Evolutionary conservation across 331 rosid species (phyloP).

Genomic region (Acacia pycnantha): DNA sequence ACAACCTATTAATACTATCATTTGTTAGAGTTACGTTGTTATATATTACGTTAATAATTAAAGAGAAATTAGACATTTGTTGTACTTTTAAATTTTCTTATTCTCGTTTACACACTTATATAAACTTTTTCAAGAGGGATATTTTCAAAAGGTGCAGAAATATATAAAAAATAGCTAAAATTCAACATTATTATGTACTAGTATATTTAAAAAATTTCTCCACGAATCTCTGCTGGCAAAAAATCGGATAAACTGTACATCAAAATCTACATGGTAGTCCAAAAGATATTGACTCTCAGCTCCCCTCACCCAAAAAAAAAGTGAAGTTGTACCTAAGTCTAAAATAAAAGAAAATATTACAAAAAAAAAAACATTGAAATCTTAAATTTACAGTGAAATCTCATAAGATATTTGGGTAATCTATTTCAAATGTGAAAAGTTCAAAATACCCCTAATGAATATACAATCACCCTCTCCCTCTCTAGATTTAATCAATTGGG

Average conservation of each 20-base stretch:
- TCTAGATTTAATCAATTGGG: no score
- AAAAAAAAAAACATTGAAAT: no score
- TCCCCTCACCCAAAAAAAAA: not conserved
- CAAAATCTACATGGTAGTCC: not conserved
- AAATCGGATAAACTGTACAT: not conserved
- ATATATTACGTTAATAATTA: no score
- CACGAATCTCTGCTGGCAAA: not conserved
- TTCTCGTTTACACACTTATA: not conserved
- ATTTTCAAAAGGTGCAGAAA: not conserved
- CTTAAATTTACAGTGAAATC: no score
- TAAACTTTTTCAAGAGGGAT: not conserved
- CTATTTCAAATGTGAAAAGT: no score
- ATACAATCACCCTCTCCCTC: no score
- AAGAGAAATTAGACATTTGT: not conserved
- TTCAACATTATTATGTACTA: not conserved
- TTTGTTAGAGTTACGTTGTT: no score
- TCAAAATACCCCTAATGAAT: no score
- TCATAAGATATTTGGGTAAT: no score
- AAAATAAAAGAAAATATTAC: no score
- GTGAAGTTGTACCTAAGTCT: no score
- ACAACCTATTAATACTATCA: no score
- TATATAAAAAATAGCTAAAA: not conserved
- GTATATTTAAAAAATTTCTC: not conserved
- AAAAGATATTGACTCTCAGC: not conserved
- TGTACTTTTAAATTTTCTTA: not conserved